phyloP scores from a whole-genome alignment of 805 yeast genomes.

The Zygosaccharomyces kombuchaensis region DNA sequence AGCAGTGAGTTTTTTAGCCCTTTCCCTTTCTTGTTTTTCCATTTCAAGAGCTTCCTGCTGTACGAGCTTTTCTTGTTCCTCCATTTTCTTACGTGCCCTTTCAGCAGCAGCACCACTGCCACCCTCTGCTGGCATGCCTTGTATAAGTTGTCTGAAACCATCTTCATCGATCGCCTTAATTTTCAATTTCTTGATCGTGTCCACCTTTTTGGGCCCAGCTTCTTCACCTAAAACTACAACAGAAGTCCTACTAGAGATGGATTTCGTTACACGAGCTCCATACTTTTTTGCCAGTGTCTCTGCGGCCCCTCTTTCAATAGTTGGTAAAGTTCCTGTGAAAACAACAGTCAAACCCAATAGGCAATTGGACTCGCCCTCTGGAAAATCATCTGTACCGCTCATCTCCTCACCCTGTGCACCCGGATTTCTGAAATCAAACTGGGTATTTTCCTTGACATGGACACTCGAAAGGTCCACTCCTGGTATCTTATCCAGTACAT shows the following conservation, averaged over 20 bases:
- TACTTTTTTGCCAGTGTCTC: conserved; percentile 75
- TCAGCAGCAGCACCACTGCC: conserved; percentile 79
- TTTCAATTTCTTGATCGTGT: conserved; percentile 64
- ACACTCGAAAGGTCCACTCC: conserved; percentile 62
- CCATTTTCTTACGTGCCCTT: conserved; percentile 63
- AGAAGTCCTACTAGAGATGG: conserved; percentile 80
- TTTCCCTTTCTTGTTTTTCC: conserved; percentile 43
- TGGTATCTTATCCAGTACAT: conserved; percentile 53
- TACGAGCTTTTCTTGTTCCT: conserved; percentile 59
- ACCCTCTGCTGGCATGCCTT: conserved; percentile 86
- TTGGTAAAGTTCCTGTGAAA: conserved; percentile 86
- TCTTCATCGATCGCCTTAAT: conserved; percentile 83
- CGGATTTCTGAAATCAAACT: conserved; percentile 51
- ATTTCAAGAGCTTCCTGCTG: conserved; percentile 47
- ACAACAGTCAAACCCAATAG: conserved; percentile 85
- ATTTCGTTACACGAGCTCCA: conserved; percentile 87
- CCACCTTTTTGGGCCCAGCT: conserved; percentile 94
- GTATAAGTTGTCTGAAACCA: conserved; percentile 72
- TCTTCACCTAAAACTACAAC: conserved; percentile 90
- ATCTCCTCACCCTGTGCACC: conserved; percentile 32
- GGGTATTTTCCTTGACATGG: conserved; percentile 48
- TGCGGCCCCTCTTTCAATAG: conserved; percentile 68
- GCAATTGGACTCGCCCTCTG: conserved; percentile 83
- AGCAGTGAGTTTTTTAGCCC: conserved; percentile 24
- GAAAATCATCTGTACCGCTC: conserved; percentile 43